A percentile compares a stretch with the other conserved stretches of the same genome.
These are phyloP conservation scores for Sarocladiaceae sp. DNA, from an alignment of 2,329 filamentous ascomycete species.

Conservation along the genomic window DNA sequence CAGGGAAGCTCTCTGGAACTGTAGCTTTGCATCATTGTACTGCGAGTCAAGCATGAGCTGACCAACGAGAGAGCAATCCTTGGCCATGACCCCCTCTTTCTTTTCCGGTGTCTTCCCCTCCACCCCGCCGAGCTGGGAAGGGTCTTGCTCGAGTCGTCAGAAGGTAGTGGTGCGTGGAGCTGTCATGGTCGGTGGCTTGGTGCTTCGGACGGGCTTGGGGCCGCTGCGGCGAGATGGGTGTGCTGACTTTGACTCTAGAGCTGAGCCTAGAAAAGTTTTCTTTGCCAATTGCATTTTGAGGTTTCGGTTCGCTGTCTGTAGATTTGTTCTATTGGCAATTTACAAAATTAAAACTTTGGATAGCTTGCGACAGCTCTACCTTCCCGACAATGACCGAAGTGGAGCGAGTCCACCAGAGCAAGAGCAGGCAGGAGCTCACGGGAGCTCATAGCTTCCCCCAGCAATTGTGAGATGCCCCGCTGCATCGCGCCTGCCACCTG, in stretches of 20 bases:
- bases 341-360: background rate
- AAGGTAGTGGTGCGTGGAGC: conserved; percentile 1
- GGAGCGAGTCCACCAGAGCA: background rate
- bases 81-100: background rate
- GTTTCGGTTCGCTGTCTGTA: background rate
- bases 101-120: background rate
- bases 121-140: conserved; percentile 3
- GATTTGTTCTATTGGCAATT: background rate
- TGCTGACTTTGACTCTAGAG: background rate
- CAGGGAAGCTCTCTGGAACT: background rate
- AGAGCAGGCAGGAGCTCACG: background rate
- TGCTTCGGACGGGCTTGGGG: background rate
- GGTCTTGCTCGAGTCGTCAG: background rate
- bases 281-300: too few species aligned
- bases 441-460: conserved; percentile 2
- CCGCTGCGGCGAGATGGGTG: background rate
- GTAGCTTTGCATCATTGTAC: conserved; percentile 5
- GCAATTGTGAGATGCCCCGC: background rate
- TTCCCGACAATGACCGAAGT: conserved; percentile 7
- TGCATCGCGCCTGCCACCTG: background rate
- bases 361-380: background rate
- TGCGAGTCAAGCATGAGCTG: conserved; percentile 8
- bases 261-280: background rate
- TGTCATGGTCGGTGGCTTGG: background rate
- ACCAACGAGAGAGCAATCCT: conserved; percentile 9